A percentile compares a stretch with the other conserved stretches of the same genome.
These are phyloP conservation scores for Trichoderma citrinoviride DNA, from an alignment of 2,329 filamentous ascomycete species.

Conservation along the genomic window DNA sequence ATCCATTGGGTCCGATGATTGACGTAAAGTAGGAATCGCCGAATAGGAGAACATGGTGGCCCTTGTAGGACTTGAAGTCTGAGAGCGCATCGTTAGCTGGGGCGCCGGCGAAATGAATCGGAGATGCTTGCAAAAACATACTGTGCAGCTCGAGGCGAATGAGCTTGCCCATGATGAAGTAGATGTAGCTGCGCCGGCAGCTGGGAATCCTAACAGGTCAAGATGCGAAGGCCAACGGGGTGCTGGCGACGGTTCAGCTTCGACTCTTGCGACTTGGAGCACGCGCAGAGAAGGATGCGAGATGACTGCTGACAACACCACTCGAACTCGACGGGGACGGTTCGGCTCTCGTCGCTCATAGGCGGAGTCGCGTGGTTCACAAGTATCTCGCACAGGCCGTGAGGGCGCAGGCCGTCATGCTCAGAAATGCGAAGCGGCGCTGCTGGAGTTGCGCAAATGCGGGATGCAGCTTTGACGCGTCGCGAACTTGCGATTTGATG, in stretches of 20 bases:
- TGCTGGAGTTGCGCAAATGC: conserved; percentile 12
- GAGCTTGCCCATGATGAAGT: conserved; percentile 85
- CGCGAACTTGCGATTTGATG: conserved; percentile 18
- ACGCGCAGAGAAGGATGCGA: conserved; percentile 7
- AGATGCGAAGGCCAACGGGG: neutral
- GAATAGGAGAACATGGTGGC: conserved; percentile 89
- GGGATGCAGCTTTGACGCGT: conserved; percentile 16
- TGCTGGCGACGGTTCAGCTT: neutral
- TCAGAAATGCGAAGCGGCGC: conserved; percentile 1
- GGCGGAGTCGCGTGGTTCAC: conserved; percentile 9
- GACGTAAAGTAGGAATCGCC: conserved; percentile 99
- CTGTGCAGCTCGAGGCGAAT: conserved; percentile 92
- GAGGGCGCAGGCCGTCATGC: conserved; percentile 8
- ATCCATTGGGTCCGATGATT: conserved; percentile 99
- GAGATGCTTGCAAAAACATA: conserved; percentile 47
- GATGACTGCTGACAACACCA: conserved; percentile 17
- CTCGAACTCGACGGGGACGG: neutral
- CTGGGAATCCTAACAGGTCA: neutral
- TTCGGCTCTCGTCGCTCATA: neutral
- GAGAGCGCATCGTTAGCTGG: conserved; percentile 18
- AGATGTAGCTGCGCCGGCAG: neutral
- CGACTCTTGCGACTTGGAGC: conserved; percentile 7
- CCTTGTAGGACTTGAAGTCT: conserved; percentile 99
- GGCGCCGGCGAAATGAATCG: neutral
- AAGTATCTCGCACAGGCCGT: neutral